Conservation (phyloP, 805 yeast genomes). For the Teunomyces pallodes region DNA sequence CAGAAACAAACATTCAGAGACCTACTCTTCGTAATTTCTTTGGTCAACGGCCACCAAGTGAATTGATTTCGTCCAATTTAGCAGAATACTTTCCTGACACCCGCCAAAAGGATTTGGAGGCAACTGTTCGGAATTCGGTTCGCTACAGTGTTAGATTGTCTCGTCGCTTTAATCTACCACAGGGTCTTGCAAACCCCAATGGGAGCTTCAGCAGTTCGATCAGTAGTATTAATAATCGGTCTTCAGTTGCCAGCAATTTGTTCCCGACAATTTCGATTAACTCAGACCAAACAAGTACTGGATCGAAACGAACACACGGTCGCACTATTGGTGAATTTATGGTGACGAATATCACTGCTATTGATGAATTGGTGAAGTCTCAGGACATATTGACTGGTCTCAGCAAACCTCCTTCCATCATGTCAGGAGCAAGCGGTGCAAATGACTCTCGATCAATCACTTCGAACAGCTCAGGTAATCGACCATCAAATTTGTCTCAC, state of each 20-base stretch:
- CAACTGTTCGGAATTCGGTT: conserved; percentile 81
- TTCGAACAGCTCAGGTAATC: conserved; percentile 10
- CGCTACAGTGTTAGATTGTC: conserved; percentile 69
- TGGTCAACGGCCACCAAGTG: conserved; percentile 93
- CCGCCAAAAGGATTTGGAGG: conserved; percentile 64
- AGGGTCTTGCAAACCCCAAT: conserved; percentile 1
- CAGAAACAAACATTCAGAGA: conserved; percentile 13
- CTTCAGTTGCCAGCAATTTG: background rate
- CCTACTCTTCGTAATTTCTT: conserved; percentile 49
- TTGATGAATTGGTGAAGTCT: conserved; percentile 43
- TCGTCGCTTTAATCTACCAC: conserved; percentile 29
- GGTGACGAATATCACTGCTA: conserved; percentile 53
- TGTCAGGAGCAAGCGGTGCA: conserved; percentile 13
- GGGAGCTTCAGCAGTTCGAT: conserved; percentile 3
- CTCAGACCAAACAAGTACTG: conserved; percentile 2
- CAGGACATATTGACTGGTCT: conserved; percentile 26
- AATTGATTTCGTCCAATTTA: conserved; percentile 82
- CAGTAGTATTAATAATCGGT: conserved; percentile 5
- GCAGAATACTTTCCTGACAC: conserved; percentile 92
- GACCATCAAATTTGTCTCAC: background rate
- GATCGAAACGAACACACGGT: conserved; percentile 4
- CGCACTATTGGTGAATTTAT: conserved; percentile 66
- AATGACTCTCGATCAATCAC: conserved; percentile 18
- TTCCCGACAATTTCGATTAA: background rate
- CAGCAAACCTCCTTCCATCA: conserved; percentile 25